phyloP scores from a whole-genome alignment of 2,329 filamentous ascomycete genomes.

The Fonsecaea nubica region DNA sequence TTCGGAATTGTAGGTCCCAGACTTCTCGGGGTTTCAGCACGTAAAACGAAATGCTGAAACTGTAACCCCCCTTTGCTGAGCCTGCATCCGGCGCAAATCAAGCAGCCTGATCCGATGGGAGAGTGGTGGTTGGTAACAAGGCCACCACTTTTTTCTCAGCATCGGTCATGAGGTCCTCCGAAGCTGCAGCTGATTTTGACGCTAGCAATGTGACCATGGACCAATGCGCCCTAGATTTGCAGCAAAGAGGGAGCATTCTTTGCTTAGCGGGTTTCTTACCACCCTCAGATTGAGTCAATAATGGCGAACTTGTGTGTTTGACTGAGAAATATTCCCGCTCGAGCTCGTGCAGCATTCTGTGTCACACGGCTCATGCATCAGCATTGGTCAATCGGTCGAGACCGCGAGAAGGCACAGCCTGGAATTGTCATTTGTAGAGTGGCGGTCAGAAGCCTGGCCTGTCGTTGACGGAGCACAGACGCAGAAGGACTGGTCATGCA shows the following conservation, averaged over 20 bases:
- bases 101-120: background rate
- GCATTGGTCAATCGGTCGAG: slow-evolving; percentile 21
- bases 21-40: background rate
- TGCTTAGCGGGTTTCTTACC: slow-evolving; percentile 19
- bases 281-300: slow-evolving; percentile 21
- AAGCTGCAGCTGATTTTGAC: slow-evolving; percentile 27
- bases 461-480: slow-evolving; percentile 26
- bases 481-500: slow-evolving; percentile 20
- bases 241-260: slow-evolving; percentile 21
- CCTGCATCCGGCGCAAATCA: background rate
- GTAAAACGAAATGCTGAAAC: background rate
- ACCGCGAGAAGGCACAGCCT: slow-evolving; percentile 12
- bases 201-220: slow-evolving; percentile 13
- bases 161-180: slow-evolving; percentile 32
- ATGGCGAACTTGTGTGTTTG: slow-evolving; percentile 7
- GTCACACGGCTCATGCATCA: slow-evolving; percentile 30
- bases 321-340: slow-evolving; percentile 13
- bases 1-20: background rate
- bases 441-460: slow-evolving; percentile 35
- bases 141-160: slow-evolving; percentile 5
- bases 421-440: slow-evolving; percentile 20
- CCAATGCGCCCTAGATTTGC: slow-evolving; percentile 11
- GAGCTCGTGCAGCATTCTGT: slow-evolving; percentile 20
- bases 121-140: slow-evolving; percentile 3
- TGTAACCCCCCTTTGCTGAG: background rate